phyloP scores from a whole-genome alignment of 768 basidiomycete species.

The Leucogyrophana mollusca region DNA sequence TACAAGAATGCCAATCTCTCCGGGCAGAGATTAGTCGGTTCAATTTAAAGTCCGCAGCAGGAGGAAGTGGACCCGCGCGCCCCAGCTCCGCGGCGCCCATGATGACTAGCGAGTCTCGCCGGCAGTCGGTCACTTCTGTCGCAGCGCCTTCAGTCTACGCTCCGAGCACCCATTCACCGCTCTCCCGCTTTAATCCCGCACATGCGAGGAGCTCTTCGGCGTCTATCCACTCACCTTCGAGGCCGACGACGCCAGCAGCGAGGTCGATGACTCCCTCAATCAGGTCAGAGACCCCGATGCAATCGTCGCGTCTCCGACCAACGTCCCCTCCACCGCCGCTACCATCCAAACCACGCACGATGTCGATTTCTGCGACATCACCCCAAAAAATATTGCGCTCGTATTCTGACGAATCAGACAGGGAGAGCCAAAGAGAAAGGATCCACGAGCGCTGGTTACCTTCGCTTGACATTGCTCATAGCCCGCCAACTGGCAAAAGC shows the following conservation, averaged over 20 bases:
- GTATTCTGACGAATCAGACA: slow-evolving; percentile 63
- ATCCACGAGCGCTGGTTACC: slow-evolving; percentile 71
- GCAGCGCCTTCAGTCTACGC: slow-evolving; percentile 36
- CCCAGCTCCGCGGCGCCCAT: slow-evolving; percentile 26
- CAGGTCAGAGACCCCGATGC: slow-evolving; percentile 29
- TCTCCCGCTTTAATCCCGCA: slow-evolving; percentile 51
- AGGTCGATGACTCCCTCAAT: slow-evolving; percentile 25
- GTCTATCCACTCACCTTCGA: slow-evolving; percentile 37
- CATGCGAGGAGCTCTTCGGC: slow-evolving; percentile 58
- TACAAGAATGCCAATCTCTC: slow-evolving; percentile 68
- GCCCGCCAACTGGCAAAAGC: slow-evolving; percentile 34
- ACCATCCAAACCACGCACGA: slow-evolving; percentile 46
- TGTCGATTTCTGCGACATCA: slow-evolving; percentile 45
- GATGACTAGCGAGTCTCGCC: slow-evolving; percentile 20
- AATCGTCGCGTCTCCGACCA: slow-evolving; percentile 25
- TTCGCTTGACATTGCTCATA: slow-evolving; percentile 34
- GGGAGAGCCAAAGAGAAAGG: slow-evolving; percentile 34
- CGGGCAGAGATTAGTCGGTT: slow-evolving; percentile 63
- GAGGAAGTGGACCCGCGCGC: slow-evolving; percentile 21
- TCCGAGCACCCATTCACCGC: slow-evolving; percentile 44
- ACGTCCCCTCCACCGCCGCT: slow-evolving; percentile 28
- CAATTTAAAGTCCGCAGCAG: slow-evolving; percentile 31
- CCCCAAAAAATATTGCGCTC: slow-evolving; percentile 60
- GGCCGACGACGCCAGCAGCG: slow-evolving; percentile 34
- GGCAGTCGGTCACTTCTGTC: slow-evolving; percentile 28